Conservation (phyloP, 495 filamentous ascomycete genomes). For the Penicillium pancosmium region DNA sequence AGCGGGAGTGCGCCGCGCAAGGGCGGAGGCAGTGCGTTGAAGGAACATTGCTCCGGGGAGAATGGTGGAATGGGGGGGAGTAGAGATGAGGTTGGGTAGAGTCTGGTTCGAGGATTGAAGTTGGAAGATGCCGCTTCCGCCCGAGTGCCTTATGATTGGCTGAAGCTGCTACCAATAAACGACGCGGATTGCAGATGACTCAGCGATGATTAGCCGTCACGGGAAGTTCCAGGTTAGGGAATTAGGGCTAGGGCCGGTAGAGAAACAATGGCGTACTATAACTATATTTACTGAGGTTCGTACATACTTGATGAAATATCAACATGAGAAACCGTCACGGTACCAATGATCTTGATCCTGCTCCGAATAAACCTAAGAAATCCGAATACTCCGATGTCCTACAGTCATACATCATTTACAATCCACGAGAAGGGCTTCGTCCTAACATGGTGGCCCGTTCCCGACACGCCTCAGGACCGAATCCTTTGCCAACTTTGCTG, state of each 20-base stretch:
- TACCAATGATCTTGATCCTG: background rate
- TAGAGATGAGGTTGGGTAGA: slow-evolving; percentile 34
- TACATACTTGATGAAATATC: background rate
- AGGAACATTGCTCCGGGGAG: slow-evolving; percentile 70
- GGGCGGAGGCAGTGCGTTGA: slow-evolving; percentile 74
- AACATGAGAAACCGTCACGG: background rate
- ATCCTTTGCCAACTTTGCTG: slow-evolving; percentile 82
- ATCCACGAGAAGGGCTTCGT: background rate
- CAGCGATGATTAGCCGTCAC: slow-evolving; percentile 43
- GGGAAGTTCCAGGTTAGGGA: slow-evolving; percentile 28
- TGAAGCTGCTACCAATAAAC: slow-evolving; percentile 14
- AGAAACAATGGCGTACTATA: too few species aligned
- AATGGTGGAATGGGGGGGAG: slow-evolving; percentile 28
- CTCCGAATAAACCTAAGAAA: background rate
- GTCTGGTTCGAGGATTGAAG: slow-evolving; percentile 41
- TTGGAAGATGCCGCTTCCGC: slow-evolving; percentile 52
- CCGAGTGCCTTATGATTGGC: slow-evolving; percentile 35
- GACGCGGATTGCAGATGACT: slow-evolving; percentile 33
- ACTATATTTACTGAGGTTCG: background rate
- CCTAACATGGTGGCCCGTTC: slow-evolving; percentile 63
- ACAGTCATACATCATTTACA: slow-evolving; percentile 1
- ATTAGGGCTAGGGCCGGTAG: slow-evolving; percentile 34
- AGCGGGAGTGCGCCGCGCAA: slow-evolving; percentile 69
- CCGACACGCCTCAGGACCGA: slow-evolving; percentile 81
- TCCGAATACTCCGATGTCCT: background rate